Percentiles rank a stretch among this genome's conserved stretches.
Evolutionary conservation across 371 early-diverging fungal species (phyloP).

Genomic region (Gilbertella persicaria): DNA sequence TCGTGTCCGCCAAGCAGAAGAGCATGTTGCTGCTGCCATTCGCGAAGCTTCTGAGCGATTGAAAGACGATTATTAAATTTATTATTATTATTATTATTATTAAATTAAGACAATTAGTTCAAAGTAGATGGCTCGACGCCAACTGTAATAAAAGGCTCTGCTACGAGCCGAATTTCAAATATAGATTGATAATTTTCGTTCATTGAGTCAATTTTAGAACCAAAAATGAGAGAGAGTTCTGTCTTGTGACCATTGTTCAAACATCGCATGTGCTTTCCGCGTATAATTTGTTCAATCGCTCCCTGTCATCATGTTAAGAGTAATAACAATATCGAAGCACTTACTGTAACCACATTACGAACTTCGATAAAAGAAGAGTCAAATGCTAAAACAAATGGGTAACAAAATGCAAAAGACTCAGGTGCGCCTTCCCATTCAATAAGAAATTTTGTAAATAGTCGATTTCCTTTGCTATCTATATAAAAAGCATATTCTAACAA

Average conservation of each 20-base stretch:
- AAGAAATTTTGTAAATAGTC: constrained; percentile 36
- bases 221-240: constrained; percentile 39
- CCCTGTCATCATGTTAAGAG: constrained; percentile 31
- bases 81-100: background rate
- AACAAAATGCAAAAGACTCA: constrained; percentile 40
- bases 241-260: constrained; percentile 52
- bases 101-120: background rate
- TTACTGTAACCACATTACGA: constrained; percentile 46
- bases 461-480: constrained; percentile 48
- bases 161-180: constrained; percentile 29
- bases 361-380: constrained; percentile 49
- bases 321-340: background rate
- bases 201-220: constrained; percentile 37
- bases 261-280: constrained; percentile 57
- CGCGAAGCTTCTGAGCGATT: constrained; percentile 7
- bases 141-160: constrained; percentile 8
- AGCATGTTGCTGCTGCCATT: constrained; percentile 24
- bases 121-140: constrained; percentile 20
- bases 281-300: constrained; percentile 66
- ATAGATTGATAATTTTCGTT: constrained; percentile 30
- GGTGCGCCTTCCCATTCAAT: constrained; percentile 55
- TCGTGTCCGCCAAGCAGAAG: constrained; percentile 24
- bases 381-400: constrained; percentile 50
- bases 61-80: background rate
- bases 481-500: constrained; percentile 52